Evolutionary conservation across 148 eudicot genomes (phyloP), one percentile per base, ranked within the genome.

Genomic region (Dianthus caryophyllus): DNA sequence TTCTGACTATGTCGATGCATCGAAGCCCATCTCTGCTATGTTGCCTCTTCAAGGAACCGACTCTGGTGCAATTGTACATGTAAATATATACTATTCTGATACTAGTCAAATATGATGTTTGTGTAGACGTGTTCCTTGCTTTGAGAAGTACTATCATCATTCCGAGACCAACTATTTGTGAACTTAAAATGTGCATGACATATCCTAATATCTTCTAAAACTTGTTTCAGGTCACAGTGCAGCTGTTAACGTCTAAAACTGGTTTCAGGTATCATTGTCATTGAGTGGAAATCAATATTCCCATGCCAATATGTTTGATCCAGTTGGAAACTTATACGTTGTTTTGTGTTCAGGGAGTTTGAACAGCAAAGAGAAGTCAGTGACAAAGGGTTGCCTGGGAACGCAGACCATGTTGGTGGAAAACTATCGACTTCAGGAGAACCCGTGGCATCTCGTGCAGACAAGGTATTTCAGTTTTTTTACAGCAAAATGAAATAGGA

Each of bases 301-400:
- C 67, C 56, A 2, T 33, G 61, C 73, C n/a, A 44, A 12, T 54
- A 62, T 26, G 24, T 38, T 57, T 58, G 71, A 52, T 58, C 36
- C 74, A 53, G 20, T 46, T 25, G 24, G 36, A 46, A 43, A 24
- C 52, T 41, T 41, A 6, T 43, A 5, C 43, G 16, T 43, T 62
- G 24, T 29, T 60, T 46, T 21, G 47, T 65, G 61, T 81, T 66
- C 85, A 95, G 99, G 78, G 99, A 95, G 67, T 95, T 95, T 76
- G 99, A 95, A 84, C 97, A 95, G 85, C 99, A 95, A 81, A 85
- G 99, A 66, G 99, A 92, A 77, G 80, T 82, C 60, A 84, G 91
- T 81, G 98, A 90, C 66, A 83, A 79, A 70, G 97, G 97, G 46
- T 73, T 83, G 82, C 89, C 83, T 61, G 61, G 83, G 51, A 85